A percentile compares a stretch with the other conserved stretches of the same genome.
Evolutionary conservation across 75 land plant genomes (phyloP).

Genomic region (Azolla pinnata): DNA sequence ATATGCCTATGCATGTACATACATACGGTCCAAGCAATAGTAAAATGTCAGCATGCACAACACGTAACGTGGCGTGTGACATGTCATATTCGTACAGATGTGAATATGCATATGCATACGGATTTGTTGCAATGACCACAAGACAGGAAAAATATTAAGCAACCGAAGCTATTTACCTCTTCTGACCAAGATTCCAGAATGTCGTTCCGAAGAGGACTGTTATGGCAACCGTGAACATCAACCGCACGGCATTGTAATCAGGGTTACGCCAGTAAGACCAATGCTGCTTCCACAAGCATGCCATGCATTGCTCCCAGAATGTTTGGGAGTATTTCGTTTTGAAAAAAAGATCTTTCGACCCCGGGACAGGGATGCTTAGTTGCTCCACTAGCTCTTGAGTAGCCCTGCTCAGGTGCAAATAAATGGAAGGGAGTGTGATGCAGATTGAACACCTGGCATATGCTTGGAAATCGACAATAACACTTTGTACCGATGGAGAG

Average conservation of each 20-base stretch:
- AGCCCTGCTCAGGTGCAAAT: too few species aligned
- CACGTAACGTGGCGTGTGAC: too few species aligned
- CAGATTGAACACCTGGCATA: too few species aligned
- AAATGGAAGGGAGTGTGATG: too few species aligned
- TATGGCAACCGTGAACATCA: conserved; percentile 13
- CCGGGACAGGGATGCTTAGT: conserved; percentile 15
- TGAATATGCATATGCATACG: too few species aligned
- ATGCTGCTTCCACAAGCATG: conserved; percentile 46
- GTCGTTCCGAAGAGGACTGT: conserved; percentile 24
- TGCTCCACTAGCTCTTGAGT: conserved; percentile 19
- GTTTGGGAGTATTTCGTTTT: conserved; percentile 25
- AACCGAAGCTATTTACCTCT: conserved; percentile 35
- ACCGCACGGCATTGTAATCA: conserved; percentile 26
- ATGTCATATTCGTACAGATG: too few species aligned
- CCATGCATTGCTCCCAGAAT: conserved; percentile 26
- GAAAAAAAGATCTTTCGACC: conserved; percentile 32
- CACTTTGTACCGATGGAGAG: conserved; percentile 2
- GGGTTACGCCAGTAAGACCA: conserved; percentile 47
- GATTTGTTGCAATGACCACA: too few species aligned
- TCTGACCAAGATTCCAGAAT: conserved; percentile 26
- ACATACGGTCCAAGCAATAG: too few species aligned
- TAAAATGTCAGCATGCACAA: too few species aligned
- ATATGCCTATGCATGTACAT: background rate
- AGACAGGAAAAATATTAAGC: too few species aligned
- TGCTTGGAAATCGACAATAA: too few species aligned